A percentile compares a stretch with the other conserved stretches of the same genome.
Evolutionary conservation across 352 stramenopile species (phyloP).

Genomic region (Phytophthora idaei): DNA sequence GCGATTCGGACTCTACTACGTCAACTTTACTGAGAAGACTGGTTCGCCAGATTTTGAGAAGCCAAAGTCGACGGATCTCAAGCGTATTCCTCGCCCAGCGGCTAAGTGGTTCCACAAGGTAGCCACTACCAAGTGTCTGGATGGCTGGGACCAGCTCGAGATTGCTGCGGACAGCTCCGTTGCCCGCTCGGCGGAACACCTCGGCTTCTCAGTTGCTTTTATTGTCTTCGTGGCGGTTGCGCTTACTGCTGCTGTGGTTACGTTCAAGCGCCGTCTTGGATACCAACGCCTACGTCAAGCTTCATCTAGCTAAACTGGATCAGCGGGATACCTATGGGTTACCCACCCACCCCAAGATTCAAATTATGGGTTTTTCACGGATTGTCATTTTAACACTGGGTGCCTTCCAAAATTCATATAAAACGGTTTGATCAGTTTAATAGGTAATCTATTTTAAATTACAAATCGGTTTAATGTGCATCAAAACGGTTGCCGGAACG

Average conservation of each 20-base stretch:
- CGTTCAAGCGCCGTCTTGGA: conserved; percentile 19
- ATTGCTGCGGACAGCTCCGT: neutral
- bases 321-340: too few species aligned
- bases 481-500: too few species aligned
- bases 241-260: conserved; percentile 15
- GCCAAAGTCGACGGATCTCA: conserved; percentile 30
- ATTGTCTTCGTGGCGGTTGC: conserved; percentile 11
- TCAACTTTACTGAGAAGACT: conserved; percentile 46
- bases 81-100: conserved; percentile 39
- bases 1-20: conserved; percentile 57
- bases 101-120: conserved; percentile 41
- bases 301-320: neutral
- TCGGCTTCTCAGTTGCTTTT: conserved; percentile 14
- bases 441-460: too few species aligned
- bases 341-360: too few species aligned
- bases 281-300: conserved; percentile 13
- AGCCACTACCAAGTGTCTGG: conserved; percentile 29
- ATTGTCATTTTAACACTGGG: too few species aligned
- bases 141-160: conserved; percentile 14
- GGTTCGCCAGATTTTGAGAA: conserved; percentile 22
- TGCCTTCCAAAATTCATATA: too few species aligned
- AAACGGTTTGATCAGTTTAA: too few species aligned
- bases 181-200: conserved; percentile 11
- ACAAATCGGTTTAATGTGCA: too few species aligned
- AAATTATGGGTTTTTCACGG: too few species aligned